Evolutionary conservation across 139 green algal species (phyloP).

Genomic region (Micractinium sp.): DNA sequence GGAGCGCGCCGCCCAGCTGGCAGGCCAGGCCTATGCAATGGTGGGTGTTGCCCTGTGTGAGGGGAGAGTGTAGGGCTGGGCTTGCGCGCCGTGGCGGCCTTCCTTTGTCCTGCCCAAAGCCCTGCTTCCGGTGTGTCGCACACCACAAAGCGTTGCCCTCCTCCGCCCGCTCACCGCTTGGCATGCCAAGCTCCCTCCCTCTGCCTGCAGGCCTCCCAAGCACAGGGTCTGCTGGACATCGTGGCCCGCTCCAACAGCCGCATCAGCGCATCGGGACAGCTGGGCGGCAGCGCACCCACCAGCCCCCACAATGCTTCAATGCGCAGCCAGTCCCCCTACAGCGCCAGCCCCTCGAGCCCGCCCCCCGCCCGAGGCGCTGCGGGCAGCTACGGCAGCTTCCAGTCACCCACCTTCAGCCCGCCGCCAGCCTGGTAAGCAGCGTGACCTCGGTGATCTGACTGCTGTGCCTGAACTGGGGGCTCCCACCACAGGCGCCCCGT

Average conservation of each 20-base stretch:
- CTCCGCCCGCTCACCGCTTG: neutral
- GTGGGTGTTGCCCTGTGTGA: neutral
- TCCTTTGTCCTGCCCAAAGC: no score
- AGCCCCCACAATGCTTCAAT: neutral
- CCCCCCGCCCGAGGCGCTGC: neutral
- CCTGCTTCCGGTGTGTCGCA: neutral
- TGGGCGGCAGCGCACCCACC: neutral
- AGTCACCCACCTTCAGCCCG: neutral
- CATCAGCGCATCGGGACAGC: neutral
- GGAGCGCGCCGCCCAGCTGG: conserved; percentile 8
- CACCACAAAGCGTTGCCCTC: no score
- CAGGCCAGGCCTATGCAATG: neutral
- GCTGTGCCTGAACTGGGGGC: neutral
- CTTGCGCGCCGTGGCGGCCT: neutral
- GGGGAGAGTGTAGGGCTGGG: neutral
- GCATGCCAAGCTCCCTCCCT: neutral
- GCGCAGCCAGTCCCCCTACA: neutral
- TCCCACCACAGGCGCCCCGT: neutral
- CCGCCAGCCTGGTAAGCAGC: neutral
- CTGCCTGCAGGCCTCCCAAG: neutral
- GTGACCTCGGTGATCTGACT: neutral
- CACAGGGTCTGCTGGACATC: neutral
- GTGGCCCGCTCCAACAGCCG: conserved; percentile 15
- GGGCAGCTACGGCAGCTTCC: neutral
- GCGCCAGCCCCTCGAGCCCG: neutral